Percentiles rank a stretch among this genome's conserved stretches.
Conservation (phyloP, 306 rosid species). For the Albizia julibrissin region DNA sequence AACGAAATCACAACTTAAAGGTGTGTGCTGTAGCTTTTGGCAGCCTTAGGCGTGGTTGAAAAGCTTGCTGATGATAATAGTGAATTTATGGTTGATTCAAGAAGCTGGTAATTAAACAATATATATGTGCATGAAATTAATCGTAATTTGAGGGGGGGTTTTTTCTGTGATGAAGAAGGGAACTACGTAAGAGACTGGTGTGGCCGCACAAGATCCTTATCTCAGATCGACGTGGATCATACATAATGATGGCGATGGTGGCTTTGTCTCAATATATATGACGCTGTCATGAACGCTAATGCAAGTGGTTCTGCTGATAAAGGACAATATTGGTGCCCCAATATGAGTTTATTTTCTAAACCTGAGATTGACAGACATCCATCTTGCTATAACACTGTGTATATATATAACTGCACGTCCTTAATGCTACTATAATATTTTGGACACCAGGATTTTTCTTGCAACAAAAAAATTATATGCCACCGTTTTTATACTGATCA, state of each 20-base stretch:
- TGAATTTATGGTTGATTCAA: background rate
- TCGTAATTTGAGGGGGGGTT: background rate
- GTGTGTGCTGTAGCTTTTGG: background rate
- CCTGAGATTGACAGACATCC: background rate
- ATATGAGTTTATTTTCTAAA: background rate
- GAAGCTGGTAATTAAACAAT: background rate
- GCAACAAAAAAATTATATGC: background rate
- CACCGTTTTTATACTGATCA: background rate
- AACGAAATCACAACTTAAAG: background rate
- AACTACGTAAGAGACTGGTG: constrained; percentile 40
- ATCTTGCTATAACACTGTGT: background rate
- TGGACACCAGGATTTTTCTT: background rate
- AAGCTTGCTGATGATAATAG: background rate
- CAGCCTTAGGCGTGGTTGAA: background rate
- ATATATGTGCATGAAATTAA: background rate
- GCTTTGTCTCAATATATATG: constrained; percentile 24
- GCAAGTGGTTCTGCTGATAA: constrained; percentile 4
- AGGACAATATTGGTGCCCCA: constrained; percentile 15
- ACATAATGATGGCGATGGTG: constrained; percentile 18
- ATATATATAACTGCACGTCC: background rate
- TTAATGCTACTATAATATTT: background rate
- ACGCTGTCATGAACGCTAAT: background rate
- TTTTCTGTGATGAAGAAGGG: constrained; percentile 32
- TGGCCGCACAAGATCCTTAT: constrained; percentile 7
- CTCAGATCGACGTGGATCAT: constrained; percentile 14